Evolutionary conservation across 768 basidiomycete genomes (phyloP), one percentile per base, ranked within the genome.

Genomic region (Phylloporus scabripes): DNA sequence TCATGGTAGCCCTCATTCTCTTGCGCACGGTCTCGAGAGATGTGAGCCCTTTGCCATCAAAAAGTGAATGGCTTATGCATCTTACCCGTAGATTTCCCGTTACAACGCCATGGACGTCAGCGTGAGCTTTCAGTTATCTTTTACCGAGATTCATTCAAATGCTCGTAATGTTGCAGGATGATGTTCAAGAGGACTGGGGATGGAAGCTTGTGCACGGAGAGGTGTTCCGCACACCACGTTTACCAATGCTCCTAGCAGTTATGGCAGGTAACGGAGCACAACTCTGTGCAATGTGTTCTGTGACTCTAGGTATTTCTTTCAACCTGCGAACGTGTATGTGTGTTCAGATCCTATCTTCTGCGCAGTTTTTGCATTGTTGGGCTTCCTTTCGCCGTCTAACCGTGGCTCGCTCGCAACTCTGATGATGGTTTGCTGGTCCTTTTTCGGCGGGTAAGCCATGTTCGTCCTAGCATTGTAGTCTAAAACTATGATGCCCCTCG

Each of bases 131-230:
- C n/a, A 17, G 17, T 38, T 29, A 1, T 36, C 11, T 24, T 32
- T 54, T 21, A 23, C 11, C 17, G 24, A 26, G 46, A 24, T 20
- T 34, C 44, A 17, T 48, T 42, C 37, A 20, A 29, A 50, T 41
- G 17, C 50, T 11, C 7, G 28, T 31, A 2, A 21, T 28, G 28
- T 48, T 29, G 23, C 55, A 92, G 88, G 92, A 95, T 61, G 92
- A 95, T 60, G 88, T 96, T 2, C 92, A 94, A 67, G 95, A 98
- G 71, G 95, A 98, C 58, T 95, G 86, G 80, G 95, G 95, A 2
- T 98, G 95, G 95, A 98, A 98, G 63, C 79, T 98, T 15, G 83
- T 98, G 20, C 92, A 96, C 57, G 93, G 92, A 18, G 95, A 98
- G 68, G 90, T 98, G 15, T 98, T 97, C 75, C 81, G 95, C 18